Conservation (phyloP, 805 yeast species). For the Danielia reshetovae region DNA sequence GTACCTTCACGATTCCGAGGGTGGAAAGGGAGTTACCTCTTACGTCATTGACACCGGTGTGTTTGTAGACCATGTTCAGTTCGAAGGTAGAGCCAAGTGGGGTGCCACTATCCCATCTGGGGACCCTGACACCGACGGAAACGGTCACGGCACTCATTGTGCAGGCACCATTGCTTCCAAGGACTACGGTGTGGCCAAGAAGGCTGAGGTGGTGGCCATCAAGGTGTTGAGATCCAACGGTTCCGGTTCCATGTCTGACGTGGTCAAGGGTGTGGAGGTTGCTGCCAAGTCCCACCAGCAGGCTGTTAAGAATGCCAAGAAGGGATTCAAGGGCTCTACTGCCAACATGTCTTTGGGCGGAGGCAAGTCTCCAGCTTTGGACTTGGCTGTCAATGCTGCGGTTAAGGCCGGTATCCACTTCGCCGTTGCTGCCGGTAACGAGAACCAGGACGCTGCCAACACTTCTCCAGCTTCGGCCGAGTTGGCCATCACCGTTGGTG, state of each 20-base stretch:
- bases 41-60: slow-evolving; percentile 87
- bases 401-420: slow-evolving; percentile 53
- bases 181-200: slow-evolving; percentile 79
- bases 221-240: slow-evolving; percentile 40
- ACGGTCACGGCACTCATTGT: slow-evolving; percentile 93
- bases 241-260: slow-evolving; percentile 38
- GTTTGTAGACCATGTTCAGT: slow-evolving; percentile 53
- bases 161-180: slow-evolving; percentile 83
- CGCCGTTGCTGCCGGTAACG: slow-evolving; percentile 64
- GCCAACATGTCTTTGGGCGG: slow-evolving; percentile 65
- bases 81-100: slow-evolving; percentile 54
- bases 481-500: slow-evolving; percentile 51
- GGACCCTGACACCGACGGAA: slow-evolving; percentile 58
- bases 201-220: slow-evolving; percentile 37
- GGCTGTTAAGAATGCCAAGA: slow-evolving; percentile 32
- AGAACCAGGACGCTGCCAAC: slow-evolving; percentile 55
- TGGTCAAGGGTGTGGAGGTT: slow-evolving; percentile 42
- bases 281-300: slow-evolving; percentile 39
- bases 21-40: slow-evolving; percentile 54
- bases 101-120: slow-evolving; percentile 64
- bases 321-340: slow-evolving; percentile 55
- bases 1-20: slow-evolving; percentile 39
- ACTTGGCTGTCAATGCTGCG: slow-evolving; percentile 57
- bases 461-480: slow-evolving; percentile 60
- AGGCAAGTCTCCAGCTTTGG: slow-evolving; percentile 52